Percentiles rank a stretch among this genome's conserved stretches.
These are phyloP conservation scores for Graphilbum sp. DNA, from an alignment of 2,329 filamentous ascomycete species.

Conservation along the genomic window DNA sequence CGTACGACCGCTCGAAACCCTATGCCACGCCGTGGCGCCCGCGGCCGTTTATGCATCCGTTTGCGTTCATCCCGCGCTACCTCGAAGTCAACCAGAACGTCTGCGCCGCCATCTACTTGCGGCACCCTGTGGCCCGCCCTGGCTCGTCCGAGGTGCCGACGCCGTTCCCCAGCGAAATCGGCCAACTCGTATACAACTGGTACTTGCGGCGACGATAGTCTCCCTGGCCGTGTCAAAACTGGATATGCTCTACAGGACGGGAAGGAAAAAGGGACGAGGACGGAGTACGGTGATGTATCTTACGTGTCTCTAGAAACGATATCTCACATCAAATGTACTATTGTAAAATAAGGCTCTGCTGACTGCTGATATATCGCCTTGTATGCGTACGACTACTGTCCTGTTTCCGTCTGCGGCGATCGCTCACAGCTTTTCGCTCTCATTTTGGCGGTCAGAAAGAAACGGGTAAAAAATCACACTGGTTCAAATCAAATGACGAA, in stretches of 20 bases:
- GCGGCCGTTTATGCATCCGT: conserved; percentile 71
- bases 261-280: background rate
- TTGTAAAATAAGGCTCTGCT: background rate
- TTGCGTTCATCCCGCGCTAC: conserved; percentile 89
- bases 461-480: too few species aligned
- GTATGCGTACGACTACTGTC: too few species aligned
- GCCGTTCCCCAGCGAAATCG: conserved; percentile 55
- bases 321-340: conserved; percentile 1
- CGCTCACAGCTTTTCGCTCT: too few species aligned
- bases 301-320: too few species aligned
- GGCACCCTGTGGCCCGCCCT: conserved; percentile 79
- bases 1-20: conserved; percentile 59
- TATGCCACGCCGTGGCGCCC: conserved; percentile 88
- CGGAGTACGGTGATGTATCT: too few species aligned
- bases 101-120: conserved; percentile 85
- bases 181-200: conserved; percentile 82
- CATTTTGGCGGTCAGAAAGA: too few species aligned
- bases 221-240: too few species aligned
- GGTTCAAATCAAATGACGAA: too few species aligned
- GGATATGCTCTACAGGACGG: too few species aligned
- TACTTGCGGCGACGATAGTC: conserved; percentile 56
- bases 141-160: conserved; percentile 72
- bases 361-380: too few species aligned
- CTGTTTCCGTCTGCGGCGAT: too few species aligned
- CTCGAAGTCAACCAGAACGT: conserved; percentile 97